Base-by-base conservation (phyloP, 805 yeast species). In the Monosporozyma solicola region DNA sequence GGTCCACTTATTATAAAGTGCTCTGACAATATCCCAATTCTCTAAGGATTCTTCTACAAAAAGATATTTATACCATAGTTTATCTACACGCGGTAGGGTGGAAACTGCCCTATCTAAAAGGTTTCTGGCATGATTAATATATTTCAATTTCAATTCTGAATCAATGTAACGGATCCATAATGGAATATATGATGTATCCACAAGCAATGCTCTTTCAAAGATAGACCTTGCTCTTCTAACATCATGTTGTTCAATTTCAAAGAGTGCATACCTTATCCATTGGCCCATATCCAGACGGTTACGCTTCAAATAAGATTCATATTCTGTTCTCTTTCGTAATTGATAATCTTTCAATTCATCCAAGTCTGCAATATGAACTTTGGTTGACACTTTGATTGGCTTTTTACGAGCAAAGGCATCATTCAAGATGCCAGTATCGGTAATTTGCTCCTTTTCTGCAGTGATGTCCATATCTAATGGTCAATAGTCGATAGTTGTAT, bases 231-330 rank as follows among this genome's bases (percentile, higher is more conserved):
- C 96, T 24, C 97, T 74, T 20, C 79, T 74, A 55, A 79, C 75
- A 62, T 92, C 96, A 55, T 82, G 84, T 59, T 87, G 92, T 5
- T 85, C 85, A 3, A 83, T 66, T 68, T 92, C 99, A 80, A 90
- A 88, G 54, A 78, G 79, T 0, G 97, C 98, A 67, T 92, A 94
- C 53, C 97, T 74, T 65, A 88, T 76, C 97, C 98, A 94, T 65
- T 90, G 96, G 1, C 88, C 85, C 61, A 79, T 75, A 62, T 89
- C 90, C 37, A 85, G 78, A 54, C 96, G 72, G 65, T 92, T 92
- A 59, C 94, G 78, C 59, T 94, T 80, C 51, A 94, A 70, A n/a
- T 91, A 95, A 58, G 83, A 83, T 69, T 94, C 98, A 65, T 75
- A 92, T 59, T 87, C 96, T 35, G 79, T 77, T 55, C 99, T 73